Evolutionary conservation across 768 basidiomycete species (phyloP), one percentile per base, ranked within the genome.

Genomic region (Suillus brevipes): DNA sequence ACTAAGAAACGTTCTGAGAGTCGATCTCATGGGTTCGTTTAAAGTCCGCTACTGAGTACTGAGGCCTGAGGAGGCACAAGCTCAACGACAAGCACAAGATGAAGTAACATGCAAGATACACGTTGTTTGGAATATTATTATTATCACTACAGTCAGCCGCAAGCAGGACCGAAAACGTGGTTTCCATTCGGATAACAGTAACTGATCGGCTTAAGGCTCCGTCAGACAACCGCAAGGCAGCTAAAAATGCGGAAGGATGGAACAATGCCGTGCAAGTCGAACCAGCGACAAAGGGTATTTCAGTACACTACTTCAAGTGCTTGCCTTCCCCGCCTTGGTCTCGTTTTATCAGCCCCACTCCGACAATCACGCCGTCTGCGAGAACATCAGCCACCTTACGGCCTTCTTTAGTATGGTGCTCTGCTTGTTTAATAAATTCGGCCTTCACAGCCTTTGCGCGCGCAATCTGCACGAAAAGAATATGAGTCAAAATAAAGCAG

Each of bases 291-390:
- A 61, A 59, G 38, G 52, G 62, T 63, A 59, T 38, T 40, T 38
- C 42, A 40, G 34, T 52, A 56, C 16, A 65, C 68, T 69, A 69
- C 55, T 68, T 61, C 31, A 31, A 31, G 20, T 62, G 60, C 53
- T 62, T 67, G 43, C 31, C 37, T 43, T 63, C 66, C 50, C 49
- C 40, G 23, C 45, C 76, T 68, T 74, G 77, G 65, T 82, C 84
- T 59, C 85, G 83, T 66, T 86, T 82, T 73, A 94, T 90, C 66
- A 94, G 79, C 0, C 92, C 93, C 13, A 95, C 84, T 9, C 89
- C 87, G 6, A 90, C 85, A 61, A 91, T 87, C 10, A 86, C 90
- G 0, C 90, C 90, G 69, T 89, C 89, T 3, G 89, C 87, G 20
- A 88, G 80, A 47, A 89, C 81, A 65, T 91, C 89, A 0, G 90